Evolutionary conservation across 2,329 filamentous ascomycete species (phyloP).

Genomic region (Botrytis elliptica): DNA sequence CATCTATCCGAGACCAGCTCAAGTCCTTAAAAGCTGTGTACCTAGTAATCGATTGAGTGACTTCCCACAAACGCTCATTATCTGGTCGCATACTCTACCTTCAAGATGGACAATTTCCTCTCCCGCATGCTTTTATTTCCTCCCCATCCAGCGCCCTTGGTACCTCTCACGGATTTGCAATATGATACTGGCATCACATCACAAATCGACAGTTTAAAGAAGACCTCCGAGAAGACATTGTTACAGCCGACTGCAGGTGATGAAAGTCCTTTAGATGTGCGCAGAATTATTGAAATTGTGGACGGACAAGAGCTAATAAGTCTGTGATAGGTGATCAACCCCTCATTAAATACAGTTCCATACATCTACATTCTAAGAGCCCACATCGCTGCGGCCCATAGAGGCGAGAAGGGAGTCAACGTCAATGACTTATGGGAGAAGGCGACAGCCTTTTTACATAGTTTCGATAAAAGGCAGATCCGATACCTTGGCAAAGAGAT

Average conservation of each 20-base stretch:
- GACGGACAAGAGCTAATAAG: conserved; percentile 22
- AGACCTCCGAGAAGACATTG: conserved; percentile 40
- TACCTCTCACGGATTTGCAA: conserved; percentile 40
- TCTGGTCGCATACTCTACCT: conserved; percentile 6
- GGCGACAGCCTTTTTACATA: conserved; percentile 41
- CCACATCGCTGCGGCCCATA: conserved; percentile 44
- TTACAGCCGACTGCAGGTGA: conserved; percentile 38
- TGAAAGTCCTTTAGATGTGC: conserved; percentile 42
- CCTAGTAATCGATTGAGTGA: background rate
- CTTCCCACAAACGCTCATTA: background rate
- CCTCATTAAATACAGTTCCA: conserved; percentile 56
- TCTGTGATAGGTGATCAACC: conserved; percentile 44
- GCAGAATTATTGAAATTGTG: conserved; percentile 16
- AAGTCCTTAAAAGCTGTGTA: background rate
- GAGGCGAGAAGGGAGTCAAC: conserved; percentile 34
- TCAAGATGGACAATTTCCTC: conserved; percentile 40
- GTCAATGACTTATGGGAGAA: conserved; percentile 48
- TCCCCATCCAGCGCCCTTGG: conserved; percentile 40
- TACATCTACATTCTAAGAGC: conserved; percentile 56
- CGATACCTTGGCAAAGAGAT: conserved; percentile 53
- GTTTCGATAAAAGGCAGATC: conserved; percentile 54
- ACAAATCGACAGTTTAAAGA: conserved; percentile 42
- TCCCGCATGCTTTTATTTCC: conserved; percentile 43
- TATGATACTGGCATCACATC: conserved; percentile 46
- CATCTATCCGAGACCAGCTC: background rate